These are phyloP conservation scores for Apiospora saccharicola DNA, from an alignment of 2,329 filamentous ascomycete genomes.

Conservation along the genomic window DNA sequence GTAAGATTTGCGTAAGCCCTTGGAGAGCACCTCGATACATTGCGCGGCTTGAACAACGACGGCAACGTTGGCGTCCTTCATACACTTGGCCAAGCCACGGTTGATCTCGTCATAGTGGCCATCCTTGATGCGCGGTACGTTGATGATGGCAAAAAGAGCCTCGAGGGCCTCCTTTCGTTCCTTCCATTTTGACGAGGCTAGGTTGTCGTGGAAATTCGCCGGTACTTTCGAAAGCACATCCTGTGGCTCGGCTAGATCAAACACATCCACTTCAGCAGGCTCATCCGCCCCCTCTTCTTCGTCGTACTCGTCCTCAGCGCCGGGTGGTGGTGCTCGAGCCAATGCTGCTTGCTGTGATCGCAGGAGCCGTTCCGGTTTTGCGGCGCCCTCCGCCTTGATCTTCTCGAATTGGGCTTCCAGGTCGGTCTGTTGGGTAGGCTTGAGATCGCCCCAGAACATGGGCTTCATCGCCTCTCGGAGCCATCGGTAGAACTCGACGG, in stretches of 20 bases:
- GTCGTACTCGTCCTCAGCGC: conserved; percentile 65
- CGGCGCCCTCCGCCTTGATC: conserved; percentile 83
- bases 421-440: conserved; percentile 93
- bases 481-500: conserved; percentile 96
- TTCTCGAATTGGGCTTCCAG: conserved; percentile 94
- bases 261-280: conserved; percentile 77
- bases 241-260: conserved; percentile 84
- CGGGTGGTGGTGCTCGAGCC: conserved; percentile 70
- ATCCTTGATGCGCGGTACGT: conserved; percentile 91
- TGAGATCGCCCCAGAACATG: conserved; percentile 95
- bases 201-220: conserved; percentile 79
- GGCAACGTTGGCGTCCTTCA: conserved; percentile 98
- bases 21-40: conserved; percentile 88
- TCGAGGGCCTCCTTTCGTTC: conserved; percentile 95
- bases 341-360: conserved; percentile 87
- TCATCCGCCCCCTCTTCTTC: conserved; percentile 66
- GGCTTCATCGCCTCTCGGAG: conserved; percentile 97
- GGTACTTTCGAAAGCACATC: conserved; percentile 86
- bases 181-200: conserved; percentile 96
- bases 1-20: conserved; percentile 81
- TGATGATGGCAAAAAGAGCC: conserved; percentile 76
- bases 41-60: conserved; percentile 94
- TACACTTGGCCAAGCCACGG: conserved; percentile 86
- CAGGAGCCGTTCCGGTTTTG: conserved; percentile 89
- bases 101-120: conserved; percentile 86